Percentiles rank a stretch among this genome's conserved stretches.
Evolutionary conservation across 2,329 filamentous ascomycete genomes (phyloP).

Genomic region (Ascomycota sp.): DNA sequence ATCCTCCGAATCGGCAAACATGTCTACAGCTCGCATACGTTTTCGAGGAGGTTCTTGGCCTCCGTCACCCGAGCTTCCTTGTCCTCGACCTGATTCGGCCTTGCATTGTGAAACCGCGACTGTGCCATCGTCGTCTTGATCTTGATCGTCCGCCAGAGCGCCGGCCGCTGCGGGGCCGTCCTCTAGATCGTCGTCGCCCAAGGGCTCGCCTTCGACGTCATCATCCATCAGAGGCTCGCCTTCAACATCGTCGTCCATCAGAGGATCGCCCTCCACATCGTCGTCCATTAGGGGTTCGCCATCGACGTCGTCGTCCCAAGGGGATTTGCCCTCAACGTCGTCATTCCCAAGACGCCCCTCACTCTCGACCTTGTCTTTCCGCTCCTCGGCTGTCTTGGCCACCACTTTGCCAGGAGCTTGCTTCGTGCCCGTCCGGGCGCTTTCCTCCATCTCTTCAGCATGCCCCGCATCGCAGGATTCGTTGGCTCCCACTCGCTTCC

Average conservation of each 20-base stretch:
- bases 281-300: conserved; percentile 22
- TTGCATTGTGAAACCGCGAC: no score
- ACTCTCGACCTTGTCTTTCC: conserved; percentile 21
- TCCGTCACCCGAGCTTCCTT: not conserved
- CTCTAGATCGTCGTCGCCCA: conserved; percentile 16
- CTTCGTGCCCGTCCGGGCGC: no score
- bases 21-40: conserved; percentile 59
- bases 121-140: not conserved
- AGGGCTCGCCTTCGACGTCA: not conserved
- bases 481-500: conserved; percentile 27
- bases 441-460: not conserved
- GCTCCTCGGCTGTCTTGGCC: conserved; percentile 13
- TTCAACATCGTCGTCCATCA: conserved; percentile 13
- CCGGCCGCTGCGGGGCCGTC: not conserved
- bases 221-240: not conserved
- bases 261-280: conserved; percentile 16
- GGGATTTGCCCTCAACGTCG: conserved; percentile 25
- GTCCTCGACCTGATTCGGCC: not conserved
- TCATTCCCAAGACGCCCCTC: conserved; percentile 25
- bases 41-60: conserved; percentile 21
- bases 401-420: no score
- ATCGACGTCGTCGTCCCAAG: conserved; percentile 14
- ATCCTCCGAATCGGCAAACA: conserved; percentile 64
- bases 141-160: conserved; percentile 11
- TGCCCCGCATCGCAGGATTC: no score